A percentile compares a stretch with the other conserved stretches of the same genome.
phyloP scores from a whole-genome alignment of 192 early-diverging fungal species.

The Chytriomyces hyalinus region DNA sequence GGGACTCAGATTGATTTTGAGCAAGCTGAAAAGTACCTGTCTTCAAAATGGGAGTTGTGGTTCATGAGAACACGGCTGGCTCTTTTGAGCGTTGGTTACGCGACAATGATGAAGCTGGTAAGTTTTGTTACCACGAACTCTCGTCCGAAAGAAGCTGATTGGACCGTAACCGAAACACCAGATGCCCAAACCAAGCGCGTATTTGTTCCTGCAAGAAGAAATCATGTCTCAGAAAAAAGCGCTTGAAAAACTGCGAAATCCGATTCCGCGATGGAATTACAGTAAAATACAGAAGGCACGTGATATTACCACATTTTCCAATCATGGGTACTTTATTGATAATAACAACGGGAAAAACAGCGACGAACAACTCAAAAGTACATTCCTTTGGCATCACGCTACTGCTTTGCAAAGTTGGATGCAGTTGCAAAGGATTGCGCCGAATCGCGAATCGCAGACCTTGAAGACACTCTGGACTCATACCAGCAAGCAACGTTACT shows the following conservation, averaged over 20 bases:
- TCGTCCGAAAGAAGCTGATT: not conserved
- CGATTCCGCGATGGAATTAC: slow-evolving; percentile 9
- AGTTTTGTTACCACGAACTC: not conserved
- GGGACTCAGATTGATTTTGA: slow-evolving; percentile 51
- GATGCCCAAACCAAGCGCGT: slow-evolving; percentile 23
- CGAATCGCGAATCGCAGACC: slow-evolving; percentile 50
- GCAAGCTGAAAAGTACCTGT: slow-evolving; percentile 43
- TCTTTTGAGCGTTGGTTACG: slow-evolving; percentile 42
- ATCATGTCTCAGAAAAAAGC: slow-evolving; percentile 34
- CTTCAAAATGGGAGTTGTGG: slow-evolving; percentile 57
- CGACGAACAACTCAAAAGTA: slow-evolving; percentile 11
- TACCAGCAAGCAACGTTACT: slow-evolving; percentile 46
- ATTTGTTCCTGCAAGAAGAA: slow-evolving; percentile 14
- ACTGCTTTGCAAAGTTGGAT: slow-evolving; percentile 43
- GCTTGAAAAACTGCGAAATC: slow-evolving; percentile 16
- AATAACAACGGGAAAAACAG: not conserved
- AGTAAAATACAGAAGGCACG: slow-evolving; percentile 2
- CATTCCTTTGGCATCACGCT: slow-evolving; percentile 35
- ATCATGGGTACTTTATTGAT: not conserved
- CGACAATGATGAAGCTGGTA: slow-evolving; percentile 43
- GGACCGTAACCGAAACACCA: not conserved
- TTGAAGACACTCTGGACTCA: slow-evolving; percentile 58
- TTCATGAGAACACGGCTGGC: slow-evolving; percentile 50
- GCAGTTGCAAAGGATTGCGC: slow-evolving; percentile 47
- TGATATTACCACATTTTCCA: not conserved